Evolutionary conservation across 2,329 filamentous ascomycete species (phyloP), one percentile per base, ranked within the genome.

Genomic region (Fusarium sp.): DNA sequence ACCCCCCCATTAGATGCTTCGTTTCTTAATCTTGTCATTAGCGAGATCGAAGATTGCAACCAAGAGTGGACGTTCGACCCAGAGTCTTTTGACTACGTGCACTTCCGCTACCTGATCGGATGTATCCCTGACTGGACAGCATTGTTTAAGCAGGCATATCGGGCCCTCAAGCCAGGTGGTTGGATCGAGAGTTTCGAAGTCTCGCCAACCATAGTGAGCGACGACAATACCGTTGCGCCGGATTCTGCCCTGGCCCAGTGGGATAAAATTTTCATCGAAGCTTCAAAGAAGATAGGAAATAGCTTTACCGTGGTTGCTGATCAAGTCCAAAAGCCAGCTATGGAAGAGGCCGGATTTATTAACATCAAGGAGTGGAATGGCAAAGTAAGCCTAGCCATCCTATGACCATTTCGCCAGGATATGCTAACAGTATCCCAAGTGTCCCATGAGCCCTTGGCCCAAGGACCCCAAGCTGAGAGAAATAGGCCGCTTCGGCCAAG

Each of bases 41-140:
- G 59, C 29, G 59, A 62, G 20, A 51, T 62, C 38, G 59, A 62
- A 62, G 59, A 62, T 24, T 62, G 59, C 35, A 62, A 27, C 16
- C 31, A 62, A 35, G 59, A 62, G 17, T 62, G 59, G 59, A 62
- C 59, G 3, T 62, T 62, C 31, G 42, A 29, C 14, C 16, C 22
- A 8, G n/a, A 55, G 2, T 20, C 51, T 20, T 55, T 55, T 16
- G 51, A 55, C 12, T 55, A 55, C 29, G 31, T 55, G 4, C 29
- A 55, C 11, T 33, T 55, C 31, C 27, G 51, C 27, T 55, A 55
- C 31, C 29, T 55, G 12, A 55, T 55, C n/a, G 51, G 51, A 20
- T 61, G 58, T n/a, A 61, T 61, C 31, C 58, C 58, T 12, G 58
- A 61, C 58, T 61, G 58, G 58, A 5, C 11, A 20, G 31, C 29